These are phyloP conservation scores for Hyparrhenia diplandra DNA, from an alignment of 176 grass and related monocot species.

Conservation along the genomic window DNA sequence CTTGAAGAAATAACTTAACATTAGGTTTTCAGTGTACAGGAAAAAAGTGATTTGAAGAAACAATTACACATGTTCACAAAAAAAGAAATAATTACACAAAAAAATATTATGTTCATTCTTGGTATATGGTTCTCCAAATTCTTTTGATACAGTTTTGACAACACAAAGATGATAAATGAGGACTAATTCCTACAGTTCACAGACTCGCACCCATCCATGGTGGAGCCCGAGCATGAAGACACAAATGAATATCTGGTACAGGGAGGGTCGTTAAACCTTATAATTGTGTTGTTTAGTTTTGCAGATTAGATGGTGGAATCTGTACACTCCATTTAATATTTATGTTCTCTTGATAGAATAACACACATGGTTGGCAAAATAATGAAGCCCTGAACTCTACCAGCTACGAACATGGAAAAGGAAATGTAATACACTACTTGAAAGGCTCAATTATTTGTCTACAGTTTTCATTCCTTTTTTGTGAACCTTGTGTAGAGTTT, in stretches of 20 bases:
- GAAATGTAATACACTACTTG: slow-evolving; percentile 65
- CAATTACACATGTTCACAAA: not conserved
- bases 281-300: slow-evolving; percentile 13
- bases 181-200: slow-evolving; percentile 6
- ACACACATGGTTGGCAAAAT: slow-evolving; percentile 39
- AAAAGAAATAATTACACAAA: not conserved
- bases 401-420: slow-evolving; percentile 19
- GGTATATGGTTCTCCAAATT: not conserved
- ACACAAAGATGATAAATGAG: slow-evolving; percentile 11
- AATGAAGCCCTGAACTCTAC: slow-evolving; percentile 41
- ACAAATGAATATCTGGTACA: slow-evolving; percentile 56
- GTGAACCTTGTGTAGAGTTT: not conserved
- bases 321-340: slow-evolving; percentile 17
- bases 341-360: slow-evolving; percentile 61
- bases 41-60: not conserved
- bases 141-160: not conserved
- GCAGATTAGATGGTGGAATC: not conserved
- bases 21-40: not conserved
- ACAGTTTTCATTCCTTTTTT: not conserved
- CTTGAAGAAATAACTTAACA: not conserved
- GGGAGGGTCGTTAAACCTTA: not conserved
- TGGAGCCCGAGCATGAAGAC: slow-evolving; percentile 48
- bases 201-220: slow-evolving; percentile 41
- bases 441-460: not conserved
- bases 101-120: not conserved